A percentile compares a stretch with the other conserved stretches of the same genome.
These are phyloP conservation scores for Botrytis sinoallii DNA, from an alignment of 2,329 filamentous ascomycete genomes.

Conservation along the genomic window DNA sequence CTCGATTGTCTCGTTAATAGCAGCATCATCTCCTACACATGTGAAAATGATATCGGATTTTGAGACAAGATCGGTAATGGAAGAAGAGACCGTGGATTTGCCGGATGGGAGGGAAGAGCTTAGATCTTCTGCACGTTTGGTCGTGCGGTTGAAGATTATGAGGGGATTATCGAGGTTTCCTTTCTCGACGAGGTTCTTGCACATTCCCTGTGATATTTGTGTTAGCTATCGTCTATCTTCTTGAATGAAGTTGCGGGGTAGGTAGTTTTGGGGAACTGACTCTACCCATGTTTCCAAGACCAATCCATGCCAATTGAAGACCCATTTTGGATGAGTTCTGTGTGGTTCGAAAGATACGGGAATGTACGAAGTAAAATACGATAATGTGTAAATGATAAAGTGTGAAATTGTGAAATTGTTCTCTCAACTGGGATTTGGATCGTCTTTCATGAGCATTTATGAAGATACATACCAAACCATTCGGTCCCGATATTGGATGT, in stretches of 20 bases:
- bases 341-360: background rate
- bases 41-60: constrained; percentile 77
- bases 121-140: constrained; percentile 61
- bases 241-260: background rate
- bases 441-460: background rate
- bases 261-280: constrained; percentile 46
- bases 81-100: constrained; percentile 62
- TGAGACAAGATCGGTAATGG: constrained; percentile 63
- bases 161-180: constrained; percentile 68
- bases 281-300: constrained; percentile 84
- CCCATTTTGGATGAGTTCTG: constrained; percentile 45
- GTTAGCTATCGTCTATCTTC: constrained; percentile 5
- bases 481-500: background rate
- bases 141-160: constrained; percentile 77
- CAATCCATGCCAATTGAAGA: constrained; percentile 70
- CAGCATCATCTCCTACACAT: constrained; percentile 75
- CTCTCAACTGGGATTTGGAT: background rate
- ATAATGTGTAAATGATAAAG: background rate
- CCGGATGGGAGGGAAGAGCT: constrained; percentile 56
- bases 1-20: constrained; percentile 61
- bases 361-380: background rate
- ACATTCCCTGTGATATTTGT: constrained; percentile 57
- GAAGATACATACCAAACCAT: background rate
- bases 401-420: background rate
- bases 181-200: constrained; percentile 78